phyloP scores from a whole-genome alignment of 305 asterid genomes.

The Fraxinus paxiana region DNA sequence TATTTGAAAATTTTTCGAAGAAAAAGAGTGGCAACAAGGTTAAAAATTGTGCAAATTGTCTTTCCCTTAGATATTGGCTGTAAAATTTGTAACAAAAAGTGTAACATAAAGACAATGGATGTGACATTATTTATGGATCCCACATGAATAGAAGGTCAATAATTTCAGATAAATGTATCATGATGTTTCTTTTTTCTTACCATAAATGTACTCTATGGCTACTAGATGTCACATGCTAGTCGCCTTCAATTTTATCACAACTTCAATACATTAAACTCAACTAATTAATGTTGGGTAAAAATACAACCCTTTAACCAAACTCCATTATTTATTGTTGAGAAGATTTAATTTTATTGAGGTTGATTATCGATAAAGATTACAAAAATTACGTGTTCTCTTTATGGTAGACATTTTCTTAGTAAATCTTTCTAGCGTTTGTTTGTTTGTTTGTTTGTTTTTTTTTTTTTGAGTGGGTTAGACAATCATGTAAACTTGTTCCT shows the following conservation, averaged over 20 bases:
- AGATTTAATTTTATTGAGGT: background rate
- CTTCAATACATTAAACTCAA: background rate
- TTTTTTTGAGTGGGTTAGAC: background rate
- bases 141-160: background rate
- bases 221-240: conserved; percentile 39
- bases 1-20: background rate
- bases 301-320: background rate
- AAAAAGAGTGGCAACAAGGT: background rate
- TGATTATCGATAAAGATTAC: background rate
- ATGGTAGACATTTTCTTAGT: background rate
- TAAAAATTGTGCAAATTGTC: background rate
- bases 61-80: background rate
- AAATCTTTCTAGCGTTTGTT: background rate
- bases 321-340: background rate
- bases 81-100: background rate
- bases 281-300: background rate
- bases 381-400: background rate
- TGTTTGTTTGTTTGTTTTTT: too few species aligned
- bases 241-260: conserved; percentile 33
- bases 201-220: conserved; percentile 33
- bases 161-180: conserved; percentile 22
- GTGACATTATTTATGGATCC: background rate
- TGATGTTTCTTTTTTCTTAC: conserved; percentile 30
- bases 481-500: background rate
- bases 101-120: background rate